Percentiles rank a stretch among this genome's conserved stretches.
Evolutionary conservation across 495 filamentous ascomycete genomes (phyloP).

Genomic region (Penicillium atrosanguineum): DNA sequence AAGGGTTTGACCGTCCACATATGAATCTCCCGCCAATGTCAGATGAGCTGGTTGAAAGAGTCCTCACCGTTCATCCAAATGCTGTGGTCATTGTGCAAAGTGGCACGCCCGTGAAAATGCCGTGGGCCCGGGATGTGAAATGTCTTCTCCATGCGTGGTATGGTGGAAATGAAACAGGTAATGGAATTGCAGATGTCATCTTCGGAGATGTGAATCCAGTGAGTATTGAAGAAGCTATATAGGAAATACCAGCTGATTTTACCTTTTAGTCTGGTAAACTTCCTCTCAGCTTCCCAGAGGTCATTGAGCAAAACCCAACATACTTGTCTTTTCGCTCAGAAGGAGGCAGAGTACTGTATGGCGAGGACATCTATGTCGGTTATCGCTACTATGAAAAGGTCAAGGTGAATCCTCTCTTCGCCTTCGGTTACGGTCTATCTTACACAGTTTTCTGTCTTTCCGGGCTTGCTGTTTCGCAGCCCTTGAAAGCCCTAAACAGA

Average conservation of each 20-base stretch:
- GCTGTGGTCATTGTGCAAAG: slow-evolving; percentile 77
- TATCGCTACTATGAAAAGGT: slow-evolving; percentile 79
- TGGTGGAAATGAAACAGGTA: slow-evolving; percentile 57
- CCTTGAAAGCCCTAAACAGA: neutral
- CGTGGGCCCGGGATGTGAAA: slow-evolving; percentile 64
- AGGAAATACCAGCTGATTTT: neutral
- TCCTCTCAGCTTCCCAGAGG: slow-evolving; percentile 52
- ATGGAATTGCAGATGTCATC: slow-evolving; percentile 13
- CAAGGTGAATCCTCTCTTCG: slow-evolving; percentile 47
- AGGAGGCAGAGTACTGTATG: slow-evolving; percentile 71
- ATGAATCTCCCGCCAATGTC: slow-evolving; percentile 73
- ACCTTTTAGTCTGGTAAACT: neutral
- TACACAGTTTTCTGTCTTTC: neutral
- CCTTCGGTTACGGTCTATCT: neutral
- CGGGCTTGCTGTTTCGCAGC: neutral
- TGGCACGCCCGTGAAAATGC: slow-evolving; percentile 77
- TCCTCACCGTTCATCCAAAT: slow-evolving; percentile 61
- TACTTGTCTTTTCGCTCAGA: slow-evolving; percentile 80
- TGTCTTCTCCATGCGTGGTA: slow-evolving; percentile 70
- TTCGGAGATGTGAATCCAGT: slow-evolving; percentile 31
- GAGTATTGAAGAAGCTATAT: too few species aligned
- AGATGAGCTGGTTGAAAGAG: slow-evolving; percentile 63
- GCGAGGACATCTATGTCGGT: slow-evolving; percentile 78
- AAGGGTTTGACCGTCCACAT: slow-evolving; percentile 78
- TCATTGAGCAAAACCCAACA: slow-evolving; percentile 69